phyloP scores from a whole-genome alignment of 2,329 filamentous ascomycete genomes.

The Daldinia sp. region DNA sequence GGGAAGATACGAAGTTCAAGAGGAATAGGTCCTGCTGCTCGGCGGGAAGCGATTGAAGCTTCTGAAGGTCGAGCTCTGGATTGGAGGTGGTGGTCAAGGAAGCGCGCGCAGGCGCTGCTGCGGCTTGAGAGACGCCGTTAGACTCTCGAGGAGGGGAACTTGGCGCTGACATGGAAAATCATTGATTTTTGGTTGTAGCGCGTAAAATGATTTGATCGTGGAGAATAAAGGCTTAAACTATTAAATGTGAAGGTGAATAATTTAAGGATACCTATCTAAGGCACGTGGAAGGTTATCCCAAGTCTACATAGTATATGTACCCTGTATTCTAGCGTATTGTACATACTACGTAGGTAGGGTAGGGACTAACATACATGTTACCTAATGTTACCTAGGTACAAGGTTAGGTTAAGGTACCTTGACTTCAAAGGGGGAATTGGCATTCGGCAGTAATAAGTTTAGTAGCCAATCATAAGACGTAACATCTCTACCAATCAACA shows the following conservation, averaged over 20 bases:
- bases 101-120: constrained; percentile 43
- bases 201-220: not conserved
- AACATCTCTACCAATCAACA: not conserved
- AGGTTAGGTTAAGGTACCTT: not conserved
- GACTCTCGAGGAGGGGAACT: constrained; percentile 51
- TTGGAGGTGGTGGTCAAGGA: constrained; percentile 61
- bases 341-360: not conserved
- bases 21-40: constrained; percentile 98
- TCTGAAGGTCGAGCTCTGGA: constrained; percentile 87
- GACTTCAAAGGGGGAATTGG: not conserved
- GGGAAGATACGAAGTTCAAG: constrained; percentile 85
- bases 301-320: constrained; percentile 1
- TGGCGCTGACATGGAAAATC: constrained; percentile 50
- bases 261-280: not conserved
- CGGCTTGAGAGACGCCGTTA: constrained; percentile 51
- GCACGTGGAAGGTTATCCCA: not conserved
- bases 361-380: no score
- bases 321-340: not conserved
- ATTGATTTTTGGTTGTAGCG: constrained; percentile 23
- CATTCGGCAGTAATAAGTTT: not conserved
- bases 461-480: not conserved
- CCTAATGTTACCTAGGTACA: no score
- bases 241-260: constrained; percentile 5
- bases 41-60: constrained; percentile 87
- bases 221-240: not conserved